Conservation (phyloP, 306 rosid species). For the Vachellia collinsii region DNA sequence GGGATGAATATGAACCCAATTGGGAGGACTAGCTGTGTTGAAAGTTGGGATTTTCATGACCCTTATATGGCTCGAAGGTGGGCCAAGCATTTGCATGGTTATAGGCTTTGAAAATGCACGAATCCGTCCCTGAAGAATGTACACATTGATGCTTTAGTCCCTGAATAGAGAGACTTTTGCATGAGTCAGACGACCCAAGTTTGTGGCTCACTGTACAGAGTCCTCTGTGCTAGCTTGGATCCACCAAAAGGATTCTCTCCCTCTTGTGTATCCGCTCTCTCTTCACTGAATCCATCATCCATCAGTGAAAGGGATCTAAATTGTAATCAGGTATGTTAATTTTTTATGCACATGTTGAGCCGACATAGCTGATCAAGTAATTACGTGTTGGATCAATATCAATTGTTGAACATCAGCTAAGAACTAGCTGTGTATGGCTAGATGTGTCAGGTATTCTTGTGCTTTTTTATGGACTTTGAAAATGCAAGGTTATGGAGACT, state of each 20-base stretch:
- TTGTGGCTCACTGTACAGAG: not conserved
- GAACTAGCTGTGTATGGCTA: not conserved
- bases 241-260: not conserved
- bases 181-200: not conserved
- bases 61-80: constrained; percentile 98
- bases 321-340: not conserved
- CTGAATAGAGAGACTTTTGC: not conserved
- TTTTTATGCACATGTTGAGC: not conserved
- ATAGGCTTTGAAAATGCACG: constrained; percentile 62
- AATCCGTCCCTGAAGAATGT: not conserved
- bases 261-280: not conserved
- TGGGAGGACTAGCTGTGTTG: constrained; percentile 75
- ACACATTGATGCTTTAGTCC: not conserved
- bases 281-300: not conserved
- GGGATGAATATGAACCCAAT: constrained; percentile 46
- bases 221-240: not conserved
- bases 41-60: constrained; percentile 88
- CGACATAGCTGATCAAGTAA: not conserved
- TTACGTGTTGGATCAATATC: not conserved
- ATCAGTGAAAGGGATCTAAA: not conserved
- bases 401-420: not conserved
- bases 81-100: constrained; percentile 95
- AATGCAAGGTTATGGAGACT: not conserved
- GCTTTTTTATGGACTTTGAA: not conserved
- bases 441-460: not conserved